Base-by-base conservation (phyloP, 2,329 filamentous ascomycete genomes). In the Waltergamsia citrina region DNA sequence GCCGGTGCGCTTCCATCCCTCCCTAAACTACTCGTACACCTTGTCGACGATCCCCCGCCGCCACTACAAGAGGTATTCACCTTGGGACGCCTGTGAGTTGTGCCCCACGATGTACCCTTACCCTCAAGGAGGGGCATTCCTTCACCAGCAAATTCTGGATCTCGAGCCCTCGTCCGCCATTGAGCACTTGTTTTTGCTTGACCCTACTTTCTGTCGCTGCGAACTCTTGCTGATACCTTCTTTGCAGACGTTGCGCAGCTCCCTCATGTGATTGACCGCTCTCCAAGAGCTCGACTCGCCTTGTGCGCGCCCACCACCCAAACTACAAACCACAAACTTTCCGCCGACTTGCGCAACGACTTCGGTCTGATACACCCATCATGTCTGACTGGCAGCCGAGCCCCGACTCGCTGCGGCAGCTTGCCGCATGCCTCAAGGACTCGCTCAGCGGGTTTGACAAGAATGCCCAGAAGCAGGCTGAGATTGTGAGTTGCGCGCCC, bases 341-440 rank as follows among this genome's bases (percentile, higher is more conserved):
- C 36, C 39, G 33, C 32, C 38, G 41, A 33, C 40, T 32, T 36
- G 38, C 40, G 41, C 44, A 42, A 34, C 43, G 36, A 33, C 35
- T 27, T 34, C 43, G 36, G 32, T n/a, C n/a, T n/a, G n/a, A 36
- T 12, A 26, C 22, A 28, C 41, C 34, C 37, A 41, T 40, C 56
- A 95, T 94, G 88, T 76, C 81, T n/a, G n/a, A n/a, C 60, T 98
- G 92, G 92, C 85, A 94, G 67, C 92, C 92, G 42, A 71, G 84
- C 52, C 76, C 81, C 51, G 85, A 88, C 69, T 86, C 82, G 57
- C 70, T 98, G 68, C 74, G 74, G 69, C 88, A 95, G 72, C 77
- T 98, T 45, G 82, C 86, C 46, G 75, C 80, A 52, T 95, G 80
- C 62, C 75, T 98, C 52, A 85, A 81, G 63, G 88, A 96, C 65